Conservation (phyloP, 305 asterid species). For the Salvia sclarea region DNA sequence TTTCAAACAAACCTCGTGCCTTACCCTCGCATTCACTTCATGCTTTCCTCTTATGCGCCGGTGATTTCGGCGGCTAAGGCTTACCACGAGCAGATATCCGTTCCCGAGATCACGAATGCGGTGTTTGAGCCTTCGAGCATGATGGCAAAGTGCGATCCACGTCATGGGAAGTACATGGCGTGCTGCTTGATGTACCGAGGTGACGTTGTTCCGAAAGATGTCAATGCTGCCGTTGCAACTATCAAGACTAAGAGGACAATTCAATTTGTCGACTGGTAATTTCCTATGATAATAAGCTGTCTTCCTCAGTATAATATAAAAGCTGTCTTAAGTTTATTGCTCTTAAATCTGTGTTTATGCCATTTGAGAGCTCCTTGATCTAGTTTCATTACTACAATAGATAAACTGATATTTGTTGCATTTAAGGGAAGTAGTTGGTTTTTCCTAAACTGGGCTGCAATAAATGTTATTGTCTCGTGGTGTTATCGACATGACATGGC, state of each 20-base stretch:
- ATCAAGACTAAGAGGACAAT: slow-evolving; percentile 45
- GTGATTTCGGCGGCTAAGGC: slow-evolving; percentile 49
- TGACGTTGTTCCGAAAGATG: slow-evolving; percentile 53
- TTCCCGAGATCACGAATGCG: slow-evolving; percentile 52
- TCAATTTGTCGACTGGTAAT: slow-evolving; percentile 52
- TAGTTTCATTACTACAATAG: background rate
- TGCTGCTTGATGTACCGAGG: slow-evolving; percentile 57
- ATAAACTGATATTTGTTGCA: background rate
- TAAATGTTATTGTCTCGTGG: background rate
- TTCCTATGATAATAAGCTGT: background rate
- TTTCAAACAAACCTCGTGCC: slow-evolving; percentile 52
- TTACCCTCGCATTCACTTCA: slow-evolving; percentile 50
- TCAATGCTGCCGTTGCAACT: slow-evolving; percentile 49
- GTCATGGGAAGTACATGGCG: slow-evolving; percentile 59
- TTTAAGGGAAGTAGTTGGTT: no score
- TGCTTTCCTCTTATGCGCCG: slow-evolving; percentile 55
- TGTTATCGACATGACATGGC: background rate
- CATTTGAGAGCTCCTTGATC: background rate
- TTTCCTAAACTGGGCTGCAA: no score
- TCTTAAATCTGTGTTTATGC: background rate
- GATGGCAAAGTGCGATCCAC: slow-evolving; percentile 64
- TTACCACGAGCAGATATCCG: slow-evolving; percentile 52
- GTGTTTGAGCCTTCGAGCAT: slow-evolving; percentile 54
- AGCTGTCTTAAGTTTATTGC: background rate
- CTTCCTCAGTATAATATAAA: background rate